phyloP scores from a whole-genome alignment of 2,329 filamentous ascomycete genomes.

The Knoxdaviesia proteae region DNA sequence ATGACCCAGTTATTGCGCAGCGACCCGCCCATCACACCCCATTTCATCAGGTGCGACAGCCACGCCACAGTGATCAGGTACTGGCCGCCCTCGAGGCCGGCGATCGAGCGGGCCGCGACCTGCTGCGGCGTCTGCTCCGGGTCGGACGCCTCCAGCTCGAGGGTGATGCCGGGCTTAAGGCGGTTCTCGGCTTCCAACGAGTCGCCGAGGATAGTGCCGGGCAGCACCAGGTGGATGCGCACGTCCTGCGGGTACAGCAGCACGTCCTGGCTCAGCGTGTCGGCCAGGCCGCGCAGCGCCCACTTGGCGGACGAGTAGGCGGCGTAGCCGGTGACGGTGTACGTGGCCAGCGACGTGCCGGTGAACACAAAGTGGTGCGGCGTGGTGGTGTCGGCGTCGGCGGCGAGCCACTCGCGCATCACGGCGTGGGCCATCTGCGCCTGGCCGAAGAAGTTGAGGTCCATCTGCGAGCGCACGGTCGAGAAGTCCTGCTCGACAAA shows the following conservation, averaged over 20 bases:
- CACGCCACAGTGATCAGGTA: constrained; percentile 61
- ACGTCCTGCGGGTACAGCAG: constrained; percentile 71
- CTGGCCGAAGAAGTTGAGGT: constrained; percentile 76
- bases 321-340: constrained; percentile 60
- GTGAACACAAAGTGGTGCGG: constrained; percentile 77
- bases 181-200: constrained; percentile 57
- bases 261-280: constrained; percentile 67
- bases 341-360: constrained; percentile 53
- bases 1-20: constrained; percentile 36
- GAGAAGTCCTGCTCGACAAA: constrained; percentile 55
- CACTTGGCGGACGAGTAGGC: constrained; percentile 73
- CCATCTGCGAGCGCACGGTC: constrained; percentile 59
- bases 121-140: constrained; percentile 57
- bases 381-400: constrained; percentile 19
- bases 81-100: constrained; percentile 58
- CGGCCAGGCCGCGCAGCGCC: constrained; percentile 64
- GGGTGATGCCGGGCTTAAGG: constrained; percentile 63
- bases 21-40: constrained; percentile 30
- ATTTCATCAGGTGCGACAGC: constrained; percentile 52
- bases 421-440: constrained; percentile 72
- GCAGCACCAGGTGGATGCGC: constrained; percentile 62
- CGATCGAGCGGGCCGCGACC: constrained; percentile 50
- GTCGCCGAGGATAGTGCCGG: constrained; percentile 61
- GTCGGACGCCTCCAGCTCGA: constrained; percentile 64
- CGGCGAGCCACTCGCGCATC: constrained; percentile 50